phyloP scores from a whole-genome alignment of 2,329 filamentous ascomycete species.

The Stemphylium vesicarium region DNA sequence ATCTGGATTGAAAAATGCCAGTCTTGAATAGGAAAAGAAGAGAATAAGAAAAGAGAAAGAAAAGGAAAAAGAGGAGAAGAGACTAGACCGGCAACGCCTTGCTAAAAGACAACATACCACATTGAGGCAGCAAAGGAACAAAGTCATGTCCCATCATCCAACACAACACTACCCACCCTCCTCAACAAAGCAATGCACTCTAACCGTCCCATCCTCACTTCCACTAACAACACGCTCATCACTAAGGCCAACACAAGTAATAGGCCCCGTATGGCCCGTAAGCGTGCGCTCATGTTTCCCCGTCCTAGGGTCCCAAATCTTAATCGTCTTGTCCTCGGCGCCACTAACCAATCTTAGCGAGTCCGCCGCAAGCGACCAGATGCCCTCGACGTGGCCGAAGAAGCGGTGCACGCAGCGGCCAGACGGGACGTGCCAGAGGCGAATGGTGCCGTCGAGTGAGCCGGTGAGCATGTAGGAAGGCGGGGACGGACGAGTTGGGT shows the following conservation, averaged over 20 bases:
- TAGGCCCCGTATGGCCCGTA: constrained; percentile 86
- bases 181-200: constrained; percentile 60
- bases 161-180: neutral
- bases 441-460: constrained; percentile 87
- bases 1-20: neutral
- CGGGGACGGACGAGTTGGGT: constrained; percentile 71
- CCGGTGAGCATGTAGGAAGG: constrained; percentile 93
- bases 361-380: constrained; percentile 92
- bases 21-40: too few relatives aligned
- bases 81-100: neutral
- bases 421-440: constrained; percentile 86
- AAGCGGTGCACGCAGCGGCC: constrained; percentile 87
- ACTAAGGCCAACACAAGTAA: constrained; percentile 90
- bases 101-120: too few relatives aligned
- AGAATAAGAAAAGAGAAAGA: neutral
- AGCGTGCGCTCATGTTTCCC: constrained; percentile 93
- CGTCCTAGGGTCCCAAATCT: constrained; percentile 91
- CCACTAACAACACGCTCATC: constrained; percentile 90
- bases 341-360: constrained; percentile 86
- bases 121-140: too few relatives aligned
- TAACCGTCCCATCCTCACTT: constrained; percentile 90
- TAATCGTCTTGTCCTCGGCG: constrained; percentile 92
- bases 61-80: neutral
- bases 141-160: too few relatives aligned
- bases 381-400: constrained; percentile 94